Conservation (phyloP, 208 protist genomes). For the Acanthamoeba sp. region DNA sequence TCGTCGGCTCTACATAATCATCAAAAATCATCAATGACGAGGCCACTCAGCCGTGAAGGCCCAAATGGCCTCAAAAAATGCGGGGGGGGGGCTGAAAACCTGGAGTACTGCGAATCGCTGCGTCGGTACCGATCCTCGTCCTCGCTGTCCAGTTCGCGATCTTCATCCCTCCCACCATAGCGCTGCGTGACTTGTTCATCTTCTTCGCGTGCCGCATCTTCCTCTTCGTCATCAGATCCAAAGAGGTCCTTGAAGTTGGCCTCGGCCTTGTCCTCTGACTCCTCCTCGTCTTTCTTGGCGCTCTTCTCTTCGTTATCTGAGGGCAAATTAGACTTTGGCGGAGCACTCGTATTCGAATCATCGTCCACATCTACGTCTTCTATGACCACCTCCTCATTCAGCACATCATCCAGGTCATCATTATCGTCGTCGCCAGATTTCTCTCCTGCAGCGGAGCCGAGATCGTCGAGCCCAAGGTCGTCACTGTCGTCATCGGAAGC, state of each 20-base stretch:
- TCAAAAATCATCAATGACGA: too few species aligned
- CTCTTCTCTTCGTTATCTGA: neutral
- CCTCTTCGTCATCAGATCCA: neutral
- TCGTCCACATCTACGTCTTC: too few species aligned
- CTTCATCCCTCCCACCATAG: neutral
- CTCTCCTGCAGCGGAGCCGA: neutral
- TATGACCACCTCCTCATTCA: neutral
- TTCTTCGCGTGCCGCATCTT: neutral
- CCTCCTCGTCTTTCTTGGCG: neutral
- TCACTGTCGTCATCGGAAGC: slow-evolving; percentile 7
- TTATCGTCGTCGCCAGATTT: too few species aligned
- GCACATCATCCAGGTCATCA: neutral
- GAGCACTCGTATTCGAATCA: too few species aligned
- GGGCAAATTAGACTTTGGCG: too few species aligned
- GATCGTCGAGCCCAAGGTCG: neutral
- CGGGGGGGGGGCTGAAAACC: too few species aligned
- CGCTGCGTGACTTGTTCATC: neutral
- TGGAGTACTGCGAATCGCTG: too few species aligned
- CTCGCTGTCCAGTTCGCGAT: neutral
- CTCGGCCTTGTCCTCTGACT: neutral
- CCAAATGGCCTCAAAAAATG: too few species aligned
- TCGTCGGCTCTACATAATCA: neutral
- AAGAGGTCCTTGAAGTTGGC: neutral
- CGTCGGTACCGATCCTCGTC: neutral
- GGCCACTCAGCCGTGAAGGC: too few species aligned